Conservation (phyloP, 768 basidiomycete species). For the Polyporus arcularius region DNA sequence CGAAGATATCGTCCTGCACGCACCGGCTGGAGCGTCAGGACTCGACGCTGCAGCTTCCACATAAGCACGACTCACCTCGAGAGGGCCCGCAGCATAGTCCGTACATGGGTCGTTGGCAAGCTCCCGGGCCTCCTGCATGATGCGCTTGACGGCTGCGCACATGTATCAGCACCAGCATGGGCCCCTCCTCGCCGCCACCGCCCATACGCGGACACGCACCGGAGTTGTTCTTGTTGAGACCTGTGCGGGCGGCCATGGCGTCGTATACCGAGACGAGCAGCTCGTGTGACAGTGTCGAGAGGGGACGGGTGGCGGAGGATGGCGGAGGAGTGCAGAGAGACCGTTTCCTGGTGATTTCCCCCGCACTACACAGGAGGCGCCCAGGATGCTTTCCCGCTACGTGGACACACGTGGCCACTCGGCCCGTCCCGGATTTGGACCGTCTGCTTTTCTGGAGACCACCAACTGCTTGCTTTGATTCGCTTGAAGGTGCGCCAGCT, state of each 20-base stretch:
- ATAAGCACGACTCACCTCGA: slow-evolving; percentile 54
- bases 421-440: slow-evolving; percentile 2
- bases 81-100: slow-evolving; percentile 82
- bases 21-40: not conserved
- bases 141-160: slow-evolving; percentile 83
- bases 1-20: slow-evolving; percentile 83
- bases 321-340: not conserved
- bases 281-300: not conserved
- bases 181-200: not conserved
- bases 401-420: slow-evolving; percentile 16
- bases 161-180: not conserved
- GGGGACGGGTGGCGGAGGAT: not conserved
- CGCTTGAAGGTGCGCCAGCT: slow-evolving; percentile 6
- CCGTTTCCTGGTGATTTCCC: slow-evolving; percentile 20
- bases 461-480: slow-evolving; percentile 2
- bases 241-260: slow-evolving; percentile 30
- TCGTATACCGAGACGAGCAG: not conserved
- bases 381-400: slow-evolving; percentile 2
- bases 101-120: slow-evolving; percentile 81
- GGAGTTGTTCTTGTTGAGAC: slow-evolving; percentile 89
- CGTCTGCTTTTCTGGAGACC: slow-evolving; percentile 4
- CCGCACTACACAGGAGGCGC: slow-evolving; percentile 7
- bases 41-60: not conserved
- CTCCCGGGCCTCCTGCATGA: slow-evolving; percentile 95
- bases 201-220: slow-evolving; percentile 44